Base-by-base conservation (phyloP, 2,329 filamentous ascomycete species). In the Huntiella moniliformis region DNA sequence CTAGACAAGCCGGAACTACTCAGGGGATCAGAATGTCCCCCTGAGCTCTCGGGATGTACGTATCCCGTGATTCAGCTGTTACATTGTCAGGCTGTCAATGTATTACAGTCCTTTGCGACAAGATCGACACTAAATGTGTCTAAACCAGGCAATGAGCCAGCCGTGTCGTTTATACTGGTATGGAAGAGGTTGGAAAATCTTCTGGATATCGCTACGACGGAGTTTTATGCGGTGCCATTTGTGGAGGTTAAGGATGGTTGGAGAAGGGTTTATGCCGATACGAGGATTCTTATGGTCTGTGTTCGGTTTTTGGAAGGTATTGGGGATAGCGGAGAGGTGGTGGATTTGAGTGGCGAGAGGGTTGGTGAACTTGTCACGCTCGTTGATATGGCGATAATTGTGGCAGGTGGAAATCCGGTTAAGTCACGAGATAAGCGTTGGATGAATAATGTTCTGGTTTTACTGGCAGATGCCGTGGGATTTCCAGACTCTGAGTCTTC, bases 331-430 rank as follows among this genome's bases (percentile, higher is more conserved):
- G 15, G 28, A 15, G n/a, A 8, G 12, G 12, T 5, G 1, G 5
- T 6, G 12, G 5, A 16, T 7, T 4, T 43, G 28, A 39, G 16
- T 18, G 42, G 50, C 18, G 46, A 46, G 6, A 45, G 50, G 3
- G 56, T 86, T 3, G 67, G 73, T 32, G 58, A 66, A 1, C 65
- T 81, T 2, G 71, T 93, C 32, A 67, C 69, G 45, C 62, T 69
- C 1, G 67, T 96, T 2, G 87, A 95, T 54, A 75, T 77, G 58
- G 78, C 81, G 0, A 61, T 92, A 38, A 83, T 93, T 39, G 3
- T 42, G 65, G 18, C 61, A 74, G 8, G 59, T 62, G 42, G 48
- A 50, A 6, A 52, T 56, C 4, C 60, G 54, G 53, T 44, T n/a
- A 45, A 46, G n/a, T 41, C 45, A 10, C 17, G 50, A 22, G 47